Percentiles rank a stretch among this genome's conserved stretches.
phyloP scores from a whole-genome alignment of 495 filamentous ascomycete species.

The Xylaria acuta region DNA sequence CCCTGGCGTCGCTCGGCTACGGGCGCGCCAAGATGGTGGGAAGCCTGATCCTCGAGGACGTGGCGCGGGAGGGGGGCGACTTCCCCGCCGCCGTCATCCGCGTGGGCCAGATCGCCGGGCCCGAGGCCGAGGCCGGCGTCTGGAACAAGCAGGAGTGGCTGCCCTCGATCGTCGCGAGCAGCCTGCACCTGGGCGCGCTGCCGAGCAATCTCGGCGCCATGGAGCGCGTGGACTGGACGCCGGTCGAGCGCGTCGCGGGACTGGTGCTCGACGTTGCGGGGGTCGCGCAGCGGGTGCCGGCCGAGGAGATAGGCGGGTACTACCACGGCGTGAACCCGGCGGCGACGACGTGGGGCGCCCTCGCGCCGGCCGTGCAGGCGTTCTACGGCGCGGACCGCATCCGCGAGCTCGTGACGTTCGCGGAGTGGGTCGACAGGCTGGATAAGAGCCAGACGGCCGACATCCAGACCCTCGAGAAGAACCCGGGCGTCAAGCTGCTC shows the following conservation, averaged over 20 bases:
- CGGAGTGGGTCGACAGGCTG: conserved; percentile 50
- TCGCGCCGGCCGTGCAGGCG: conserved; percentile 44
- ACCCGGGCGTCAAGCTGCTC: conserved; percentile 54
- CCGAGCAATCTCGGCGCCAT: conserved; percentile 48
- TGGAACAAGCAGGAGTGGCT: conserved; percentile 69
- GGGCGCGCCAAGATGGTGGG: conserved; percentile 62
- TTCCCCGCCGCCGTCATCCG: conserved; percentile 57
- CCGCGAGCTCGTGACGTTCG: conserved; percentile 43
- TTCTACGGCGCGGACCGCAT: conserved; percentile 46
- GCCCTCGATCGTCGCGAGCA: conserved; percentile 56
- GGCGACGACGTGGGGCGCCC: conserved; percentile 41
- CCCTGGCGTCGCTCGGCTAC: conserved; percentile 56
- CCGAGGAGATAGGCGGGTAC: conserved; percentile 46
- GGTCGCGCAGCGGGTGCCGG: conserved; percentile 32
- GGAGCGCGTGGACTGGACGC: conserved; percentile 61
- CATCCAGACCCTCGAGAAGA: conserved; percentile 42
- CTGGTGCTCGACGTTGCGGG: conserved; percentile 47
- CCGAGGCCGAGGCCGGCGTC: conserved; percentile 45
- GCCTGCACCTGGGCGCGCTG: conserved; percentile 48
- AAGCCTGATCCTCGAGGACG: conserved; percentile 57
- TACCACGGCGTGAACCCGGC: conserved; percentile 58
- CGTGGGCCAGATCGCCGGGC: conserved; percentile 65
- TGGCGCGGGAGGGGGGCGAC: conserved; percentile 40
- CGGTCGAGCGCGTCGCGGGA: conserved; percentile 52
- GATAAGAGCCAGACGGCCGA: conserved; percentile 41